phyloP scores from a whole-genome alignment of 495 filamentous ascomycete species.

The Achaetomiella virescens region DNA sequence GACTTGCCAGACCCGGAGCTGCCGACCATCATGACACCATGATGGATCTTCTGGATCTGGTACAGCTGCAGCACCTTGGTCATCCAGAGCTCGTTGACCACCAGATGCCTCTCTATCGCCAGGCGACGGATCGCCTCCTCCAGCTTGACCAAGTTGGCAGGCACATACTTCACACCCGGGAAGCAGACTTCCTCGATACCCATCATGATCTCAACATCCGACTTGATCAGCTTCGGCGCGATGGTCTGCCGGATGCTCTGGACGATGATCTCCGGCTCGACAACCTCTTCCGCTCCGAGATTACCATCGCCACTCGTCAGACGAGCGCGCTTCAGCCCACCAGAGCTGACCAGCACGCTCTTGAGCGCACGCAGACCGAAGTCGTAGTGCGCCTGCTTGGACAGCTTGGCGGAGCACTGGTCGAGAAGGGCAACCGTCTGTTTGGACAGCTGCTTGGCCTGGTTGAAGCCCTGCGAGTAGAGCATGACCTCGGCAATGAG shows the following conservation, averaged over 20 bases:
- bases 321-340: constrained; percentile 84
- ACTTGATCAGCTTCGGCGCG: constrained; percentile 88
- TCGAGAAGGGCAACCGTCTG: constrained; percentile 98
- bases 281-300: constrained; percentile 62
- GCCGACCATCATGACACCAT: constrained; percentile 99
- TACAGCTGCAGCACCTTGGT: constrained; percentile 92
- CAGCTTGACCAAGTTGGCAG: constrained; percentile 73
- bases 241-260: constrained; percentile 98
- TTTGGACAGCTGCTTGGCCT: constrained; percentile 85
- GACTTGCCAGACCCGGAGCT: constrained; percentile 94
- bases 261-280: constrained; percentile 97
- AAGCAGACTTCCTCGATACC: constrained; percentile 79
- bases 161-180: constrained; percentile 86
- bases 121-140: constrained; percentile 75
- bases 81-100: constrained; percentile 92
- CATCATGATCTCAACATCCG: constrained; percentile 83
- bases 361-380: constrained; percentile 96
- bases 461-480: constrained; percentile 96
- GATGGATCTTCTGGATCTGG: constrained; percentile 95
- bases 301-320: constrained; percentile 50
- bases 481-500: constrained; percentile 99
- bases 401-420: constrained; percentile 67
- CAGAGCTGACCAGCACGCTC: constrained; percentile 95
- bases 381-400: constrained; percentile 98
- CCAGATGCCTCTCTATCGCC: constrained; percentile 72